Evolutionary conservation across 805 yeast species (phyloP), one percentile per base, ranked within the genome.

Genomic region (Clavispora fructus): DNA sequence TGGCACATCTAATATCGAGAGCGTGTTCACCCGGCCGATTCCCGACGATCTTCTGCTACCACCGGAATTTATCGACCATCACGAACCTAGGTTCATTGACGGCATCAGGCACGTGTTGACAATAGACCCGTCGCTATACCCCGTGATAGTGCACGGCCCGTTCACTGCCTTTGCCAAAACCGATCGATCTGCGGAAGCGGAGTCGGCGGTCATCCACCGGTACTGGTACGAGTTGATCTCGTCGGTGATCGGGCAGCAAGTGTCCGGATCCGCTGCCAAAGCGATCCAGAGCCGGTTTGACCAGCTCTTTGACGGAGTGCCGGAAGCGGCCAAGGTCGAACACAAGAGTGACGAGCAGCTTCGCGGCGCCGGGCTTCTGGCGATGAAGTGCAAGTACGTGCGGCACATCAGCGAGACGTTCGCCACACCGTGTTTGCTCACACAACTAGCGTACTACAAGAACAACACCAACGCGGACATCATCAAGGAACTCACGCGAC

Each of bases 251-350:
- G 75, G 85, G 0, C 94, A 87, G 61, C 94, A 86, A 59, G 78
- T 87, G 10, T 81, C 87, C 52, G 96, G 96, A 1, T 75, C 79
- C 0, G 95, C 97, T 1, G 96, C 97, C 0, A 62, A 57, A 9
- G 74, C 90, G 1, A 86, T 90, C 28, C 73, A 75, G 46, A 48
- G 50, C 10, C 75, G 77, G 52, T 75, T 87, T 45, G 49, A 48
- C 25, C 57, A 58, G 16, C 45, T 69, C 16, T 69, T 71, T 43
- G 52, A 50, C 1, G 46, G 40, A 2, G 64, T 73, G 41, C 90
- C 94, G 0, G 64, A 76, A 0, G 84, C 92, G 0, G 57, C 63
- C 28, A 65, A 67, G 31, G 71, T 85, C 1, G 52, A 73, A 5
- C 59, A 59, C 0, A 60, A 68, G 12, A 56, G 70, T 2, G 59